Evolutionary conservation across 2,329 filamentous ascomycete species (phyloP), one percentile per base, ranked within the genome.

Genomic region (Aureobasidium namibiae): DNA sequence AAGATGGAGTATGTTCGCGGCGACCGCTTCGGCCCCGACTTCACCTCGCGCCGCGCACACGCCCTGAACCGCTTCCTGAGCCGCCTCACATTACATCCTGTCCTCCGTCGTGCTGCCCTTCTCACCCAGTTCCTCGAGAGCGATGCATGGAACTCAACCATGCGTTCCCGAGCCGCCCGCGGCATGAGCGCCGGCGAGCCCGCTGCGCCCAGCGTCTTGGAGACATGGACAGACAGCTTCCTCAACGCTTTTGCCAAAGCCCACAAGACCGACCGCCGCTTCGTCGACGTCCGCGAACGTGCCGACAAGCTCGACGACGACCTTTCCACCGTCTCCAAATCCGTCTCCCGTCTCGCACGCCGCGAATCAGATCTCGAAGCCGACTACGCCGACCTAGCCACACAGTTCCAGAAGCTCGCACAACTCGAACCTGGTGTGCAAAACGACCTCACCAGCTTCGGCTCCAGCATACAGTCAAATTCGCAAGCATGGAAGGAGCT

Each of bases 1-100:
- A 95, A 95, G 75, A 96, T 99, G 89, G 91, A 96, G 70, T 97
- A 97, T 70, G 94, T 97, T 54, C 89, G 92, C 36, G 94, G 94
- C 66, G 92, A 97, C 77, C 88, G 94, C 63, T 99, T 99, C 74
- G 91, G 92, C 9, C 76, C 87, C 52, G 94, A 97, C 75, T 99
- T 99, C 72, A 99, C 91, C 34, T 80, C 85, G 46, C 86, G 94
- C 34, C 85, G 94, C 65, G 91, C 90, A 53, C 88, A 92, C 78
- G 96, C 92, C 3, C 81, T 99, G 56, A 87, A 95, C 74, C 88
- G 94, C 56, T 99, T 99, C 72, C 81, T 99, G 46, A 84, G 87
- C 68, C 88, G 94, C 4, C 79, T 96, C 60, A 85, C 92, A 3
- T 80, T 96, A 45, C 94, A 99, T 69, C 94, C 94, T 0, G 87